These are phyloP conservation scores for Pyrus pyrifolia DNA, from an alignment of 306 rosid species.

Conservation along the genomic window DNA sequence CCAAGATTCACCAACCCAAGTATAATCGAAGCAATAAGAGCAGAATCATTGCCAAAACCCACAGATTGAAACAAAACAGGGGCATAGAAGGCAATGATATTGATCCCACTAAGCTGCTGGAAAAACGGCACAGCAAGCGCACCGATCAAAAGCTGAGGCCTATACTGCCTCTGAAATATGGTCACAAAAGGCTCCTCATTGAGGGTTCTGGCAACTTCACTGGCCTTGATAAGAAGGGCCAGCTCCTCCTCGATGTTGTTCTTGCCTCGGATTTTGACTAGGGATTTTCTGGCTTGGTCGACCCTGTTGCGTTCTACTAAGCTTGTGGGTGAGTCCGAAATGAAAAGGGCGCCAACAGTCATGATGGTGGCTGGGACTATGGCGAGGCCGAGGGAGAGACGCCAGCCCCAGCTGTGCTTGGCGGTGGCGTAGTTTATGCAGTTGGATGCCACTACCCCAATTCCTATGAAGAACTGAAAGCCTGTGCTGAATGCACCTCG, in stretches of 20 bases:
- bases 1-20: slow-evolving; percentile 44
- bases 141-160: slow-evolving; percentile 59
- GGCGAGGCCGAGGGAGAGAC: slow-evolving; percentile 65
- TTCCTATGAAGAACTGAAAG: slow-evolving; percentile 51
- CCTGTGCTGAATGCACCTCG: slow-evolving; percentile 75
- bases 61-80: slow-evolving; percentile 65
- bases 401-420: slow-evolving; percentile 58
- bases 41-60: slow-evolving; percentile 48
- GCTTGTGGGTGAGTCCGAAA: slow-evolving; percentile 53
- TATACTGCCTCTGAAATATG: slow-evolving; percentile 41
- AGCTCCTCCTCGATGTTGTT: slow-evolving; percentile 41
- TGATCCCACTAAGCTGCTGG: slow-evolving; percentile 60
- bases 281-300: slow-evolving; percentile 40
- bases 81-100: slow-evolving; percentile 59
- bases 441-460: slow-evolving; percentile 45
- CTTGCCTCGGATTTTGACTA: slow-evolving; percentile 42
- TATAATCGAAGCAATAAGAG: slow-evolving; percentile 50
- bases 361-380: slow-evolving; percentile 42
- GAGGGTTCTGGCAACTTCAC: slow-evolving; percentile 22
- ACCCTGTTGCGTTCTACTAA: slow-evolving; percentile 47
- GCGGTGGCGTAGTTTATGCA: slow-evolving; percentile 57
- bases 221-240: slow-evolving; percentile 24
- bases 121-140: slow-evolving; percentile 43
- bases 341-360: slow-evolving; percentile 41
- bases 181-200: slow-evolving; percentile 40